Conservation (phyloP, 106 monocot species). For the Apostasia ramifera region DNA sequence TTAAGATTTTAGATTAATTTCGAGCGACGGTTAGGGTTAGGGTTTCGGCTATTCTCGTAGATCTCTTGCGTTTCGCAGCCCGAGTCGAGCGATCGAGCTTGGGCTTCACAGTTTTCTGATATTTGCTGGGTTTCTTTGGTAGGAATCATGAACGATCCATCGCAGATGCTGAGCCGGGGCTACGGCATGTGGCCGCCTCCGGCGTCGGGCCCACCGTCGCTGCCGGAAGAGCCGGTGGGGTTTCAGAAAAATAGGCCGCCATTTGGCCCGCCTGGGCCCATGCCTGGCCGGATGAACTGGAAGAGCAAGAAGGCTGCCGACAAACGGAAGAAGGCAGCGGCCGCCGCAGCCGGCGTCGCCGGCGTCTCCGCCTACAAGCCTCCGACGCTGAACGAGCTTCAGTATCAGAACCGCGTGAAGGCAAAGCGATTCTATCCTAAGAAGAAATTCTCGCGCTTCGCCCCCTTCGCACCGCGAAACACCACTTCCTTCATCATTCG, state of each 20-base stretch:
- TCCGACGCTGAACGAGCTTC: conserved; percentile 65
- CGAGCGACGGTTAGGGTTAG: not conserved
- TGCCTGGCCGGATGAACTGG: conserved; percentile 43
- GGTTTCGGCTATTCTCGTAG: not conserved
- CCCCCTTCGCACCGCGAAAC: conserved; percentile 84
- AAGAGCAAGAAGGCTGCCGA: conserved; percentile 49
- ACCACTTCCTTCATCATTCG: conserved; percentile 96
- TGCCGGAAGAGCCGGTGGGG: conserved; percentile 26
- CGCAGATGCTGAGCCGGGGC: conserved; percentile 18
- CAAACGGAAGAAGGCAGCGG: conserved; percentile 29
- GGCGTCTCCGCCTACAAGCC: conserved; percentile 41
- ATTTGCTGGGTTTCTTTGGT: not conserved
- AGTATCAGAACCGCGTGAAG: conserved; percentile 81
- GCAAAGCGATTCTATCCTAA: conserved; percentile 81
- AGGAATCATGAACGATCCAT: conserved; percentile 13
- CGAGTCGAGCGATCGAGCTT: not conserved
- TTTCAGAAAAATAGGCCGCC: conserved; percentile 28
- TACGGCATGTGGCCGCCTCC: conserved; percentile 54
- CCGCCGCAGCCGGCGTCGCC: conserved; percentile 7
- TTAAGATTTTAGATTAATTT: not conserved
- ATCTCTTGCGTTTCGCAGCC: not conserved
- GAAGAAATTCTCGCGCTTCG: conserved; percentile 59
- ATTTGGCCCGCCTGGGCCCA: conserved; percentile 18
- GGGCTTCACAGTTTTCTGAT: conserved; percentile 1
- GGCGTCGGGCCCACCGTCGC: conserved; percentile 8